phyloP scores from a whole-genome alignment of 345 rosid genomes.

The Boechera retrofracta region DNA sequence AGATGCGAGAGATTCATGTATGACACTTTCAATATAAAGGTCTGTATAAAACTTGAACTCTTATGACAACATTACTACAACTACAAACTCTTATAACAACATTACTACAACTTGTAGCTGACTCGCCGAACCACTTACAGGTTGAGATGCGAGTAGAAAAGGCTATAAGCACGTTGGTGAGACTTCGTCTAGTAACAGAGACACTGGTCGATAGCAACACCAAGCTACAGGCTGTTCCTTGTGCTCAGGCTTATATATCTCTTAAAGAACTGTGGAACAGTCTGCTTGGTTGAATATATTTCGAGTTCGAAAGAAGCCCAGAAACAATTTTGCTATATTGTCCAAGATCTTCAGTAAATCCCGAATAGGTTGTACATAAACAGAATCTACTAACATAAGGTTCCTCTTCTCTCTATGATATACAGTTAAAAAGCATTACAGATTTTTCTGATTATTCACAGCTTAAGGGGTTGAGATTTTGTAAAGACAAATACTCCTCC shows the following conservation, averaged over 20 bases:
- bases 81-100: conserved; percentile 9
- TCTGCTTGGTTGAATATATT: conserved; percentile 53
- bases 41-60: conserved; percentile 31
- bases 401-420: conserved; percentile 30
- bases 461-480: conserved; percentile 71
- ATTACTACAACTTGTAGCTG: conserved; percentile 6
- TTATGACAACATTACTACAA: too few relatives aligned
- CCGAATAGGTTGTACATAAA: conserved; percentile 35
- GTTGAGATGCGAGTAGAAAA: conserved; percentile 88
- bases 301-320: neutral
- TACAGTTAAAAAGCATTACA: conserved; percentile 24
- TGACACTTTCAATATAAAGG: conserved; percentile 69
- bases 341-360: conserved; percentile 23
- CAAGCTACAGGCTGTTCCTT: conserved; percentile 61
- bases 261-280: conserved; percentile 73
- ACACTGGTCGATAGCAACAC: conserved; percentile 52
- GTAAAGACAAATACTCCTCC: conserved; percentile 95
- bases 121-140: conserved; percentile 49
- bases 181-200: conserved; percentile 74
- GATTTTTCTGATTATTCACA: conserved; percentile 41
- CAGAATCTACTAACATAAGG: conserved; percentile 31
- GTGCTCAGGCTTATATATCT: conserved; percentile 58
- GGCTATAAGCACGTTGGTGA: conserved; percentile 64
- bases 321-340: conserved; percentile 31
- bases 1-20: conserved; percentile 88